Percentiles rank a stretch among this genome's conserved stretches.
These are phyloP conservation scores for Rhytidhysteron rufulum DNA, from an alignment of 2,329 filamentous ascomycete genomes.

Conservation along the genomic window DNA sequence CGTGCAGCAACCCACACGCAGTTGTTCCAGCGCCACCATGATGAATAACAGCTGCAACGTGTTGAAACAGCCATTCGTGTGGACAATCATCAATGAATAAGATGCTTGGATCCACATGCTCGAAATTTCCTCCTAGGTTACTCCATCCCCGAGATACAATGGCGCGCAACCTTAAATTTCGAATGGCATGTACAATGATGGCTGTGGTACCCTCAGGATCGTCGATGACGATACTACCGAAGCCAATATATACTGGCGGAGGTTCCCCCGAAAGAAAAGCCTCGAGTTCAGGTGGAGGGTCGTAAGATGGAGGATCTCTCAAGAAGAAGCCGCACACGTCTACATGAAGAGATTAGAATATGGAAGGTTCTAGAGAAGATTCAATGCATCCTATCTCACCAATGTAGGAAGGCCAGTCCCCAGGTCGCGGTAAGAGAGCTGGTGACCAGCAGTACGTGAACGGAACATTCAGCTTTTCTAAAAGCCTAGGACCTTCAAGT, in stretches of 20 bases:
- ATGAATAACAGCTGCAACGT: conserved; percentile 54
- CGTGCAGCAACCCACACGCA: conserved; percentile 51
- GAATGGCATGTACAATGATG: conserved; percentile 47
- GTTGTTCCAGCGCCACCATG: conserved; percentile 60
- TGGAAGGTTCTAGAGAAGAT: neutral
- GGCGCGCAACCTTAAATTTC: conserved; percentile 36
- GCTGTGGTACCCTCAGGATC: conserved; percentile 44
- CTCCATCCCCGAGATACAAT: conserved; percentile 56
- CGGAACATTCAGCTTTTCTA: conserved; percentile 36
- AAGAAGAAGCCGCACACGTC: conserved; percentile 47
- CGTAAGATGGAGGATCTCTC: conserved; percentile 32
- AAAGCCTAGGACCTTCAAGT: conserved; percentile 35
- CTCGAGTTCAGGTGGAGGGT: conserved; percentile 37
- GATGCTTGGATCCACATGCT: conserved; percentile 20
- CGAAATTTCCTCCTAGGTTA: conserved; percentile 23
- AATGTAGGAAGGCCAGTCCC: conserved; percentile 38
- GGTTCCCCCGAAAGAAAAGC: conserved; percentile 46
- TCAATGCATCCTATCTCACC: conserved; percentile 15
- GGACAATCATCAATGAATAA: conserved; percentile 46
- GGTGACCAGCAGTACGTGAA: conserved; percentile 47
- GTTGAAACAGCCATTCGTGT: conserved; percentile 57
- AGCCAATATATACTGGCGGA: conserved; percentile 54
- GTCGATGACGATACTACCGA: conserved; percentile 55
- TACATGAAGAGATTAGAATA: conserved; percentile 14
- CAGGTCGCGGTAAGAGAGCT: conserved; percentile 38